Evolutionary conservation across 2,329 filamentous ascomycete genomes (phyloP), one percentile per base, ranked within the genome.

Genomic region (Escovopsis weberi): DNA sequence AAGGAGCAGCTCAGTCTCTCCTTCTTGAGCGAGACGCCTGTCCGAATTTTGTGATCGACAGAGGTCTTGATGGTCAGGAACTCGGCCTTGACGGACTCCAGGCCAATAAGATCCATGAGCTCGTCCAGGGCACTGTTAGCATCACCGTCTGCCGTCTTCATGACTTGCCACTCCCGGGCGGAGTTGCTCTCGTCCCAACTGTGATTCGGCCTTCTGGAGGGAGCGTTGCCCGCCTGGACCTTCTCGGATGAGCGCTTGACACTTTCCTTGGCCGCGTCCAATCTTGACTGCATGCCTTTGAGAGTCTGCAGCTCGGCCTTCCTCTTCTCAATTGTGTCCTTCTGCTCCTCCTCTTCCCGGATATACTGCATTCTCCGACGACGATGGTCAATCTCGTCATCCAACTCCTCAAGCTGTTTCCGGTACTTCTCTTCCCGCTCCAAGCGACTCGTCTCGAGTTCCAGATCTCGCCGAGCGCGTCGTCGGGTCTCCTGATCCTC

Each of bases 61-160:
- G 68, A 74, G 0, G 63, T 59, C 49, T 85, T 85, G 53, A 83
- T 75, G 0, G 53, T 51, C 0, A 88, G 58, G 23, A 87, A 74
- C 11, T 75, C 56, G 2, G 65, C 51, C 48, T 88, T 88, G 35
- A 87, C 78, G 0, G 69, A 61, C 49, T 86, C 82, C 0, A 88
- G 63, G 0, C 83, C 82, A 37, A 81, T 75, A 74, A 87, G 78
- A 0, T 55, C 58, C 76, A 87, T 85, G 8, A 88, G 52, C 0
- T 63, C 53, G 45, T 87, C 80, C 0, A 87, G 51, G 0, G 70
- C 63, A 0, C 57, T 51, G 47, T 75, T 83, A 1, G 51, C 50
- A 0, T 69, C 67, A 1, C 64, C 64, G 30, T 78, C 69, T 1
- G 57, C 53, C 2, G 59, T 39, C 52, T 85, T 85, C 49, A 78